Conservation (phyloP, 164 flowering plant species). For the Malania oleifera region DNA sequence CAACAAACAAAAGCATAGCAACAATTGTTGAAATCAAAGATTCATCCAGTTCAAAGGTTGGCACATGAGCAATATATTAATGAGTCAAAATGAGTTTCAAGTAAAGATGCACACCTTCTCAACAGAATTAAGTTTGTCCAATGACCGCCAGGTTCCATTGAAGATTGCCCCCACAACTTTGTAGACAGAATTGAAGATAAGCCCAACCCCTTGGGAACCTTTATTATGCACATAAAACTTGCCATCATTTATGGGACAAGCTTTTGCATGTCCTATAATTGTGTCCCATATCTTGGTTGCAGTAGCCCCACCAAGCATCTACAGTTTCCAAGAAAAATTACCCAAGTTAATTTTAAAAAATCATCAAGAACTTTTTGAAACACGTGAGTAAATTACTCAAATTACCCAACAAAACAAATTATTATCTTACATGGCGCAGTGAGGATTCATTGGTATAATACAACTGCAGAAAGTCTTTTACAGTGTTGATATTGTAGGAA, state of each 20-base stretch:
- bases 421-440: slow-evolving; percentile 44
- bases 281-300: slow-evolving; percentile 46
- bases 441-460: slow-evolving; percentile 14
- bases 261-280: slow-evolving; percentile 49
- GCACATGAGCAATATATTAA: too few relatives aligned
- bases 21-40: background rate
- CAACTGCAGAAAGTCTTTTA: slow-evolving; percentile 39
- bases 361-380: background rate
- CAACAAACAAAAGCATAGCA: background rate
- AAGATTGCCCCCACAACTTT: slow-evolving; percentile 41
- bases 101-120: slow-evolving; percentile 37
- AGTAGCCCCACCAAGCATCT: slow-evolving; percentile 39
- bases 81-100: background rate
- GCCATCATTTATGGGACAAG: slow-evolving; percentile 33
- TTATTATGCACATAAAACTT: slow-evolving; percentile 19
- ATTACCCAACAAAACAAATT: background rate
- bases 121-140: slow-evolving; percentile 19
- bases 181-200: slow-evolving; percentile 50
- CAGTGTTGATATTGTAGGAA: slow-evolving; percentile 20
- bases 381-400: too few relatives aligned
- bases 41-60: too few relatives aligned
- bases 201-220: slow-evolving; percentile 15
- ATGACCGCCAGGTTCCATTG: slow-evolving; percentile 33
- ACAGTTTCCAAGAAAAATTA: slow-evolving; percentile 14
- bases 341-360: background rate